Evolutionary conservation across 306 rosid species (phyloP), one percentile per base, ranked within the genome.

Genomic region (Fagus crenata): DNA sequence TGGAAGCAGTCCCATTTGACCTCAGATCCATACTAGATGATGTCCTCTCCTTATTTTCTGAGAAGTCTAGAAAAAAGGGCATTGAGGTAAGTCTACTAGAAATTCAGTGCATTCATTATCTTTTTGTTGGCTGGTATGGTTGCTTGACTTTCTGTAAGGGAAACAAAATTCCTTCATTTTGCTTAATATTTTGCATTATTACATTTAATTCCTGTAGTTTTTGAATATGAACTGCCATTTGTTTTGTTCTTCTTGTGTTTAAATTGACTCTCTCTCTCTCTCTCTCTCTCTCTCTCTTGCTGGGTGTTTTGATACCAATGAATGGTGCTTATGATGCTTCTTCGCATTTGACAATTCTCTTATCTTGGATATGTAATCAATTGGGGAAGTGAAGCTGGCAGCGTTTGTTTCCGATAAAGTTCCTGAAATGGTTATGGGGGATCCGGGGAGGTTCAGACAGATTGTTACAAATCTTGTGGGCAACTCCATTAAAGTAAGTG

Each of bases 401-500:
- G 98, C 93, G 35, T 96, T 92, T 86, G 99, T 96, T 78, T 96
- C 97, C 13, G 96, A 89, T 83, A 89, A 89, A 89, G 99, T 96
- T 81, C 99, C 99, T 28, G 90, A 91, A 65, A 74, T 87, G 80
- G 91, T 96, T 53, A 85, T 86, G 81, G 99, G 99, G 40, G 99
- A 96, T 89, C 97, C 98, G 0, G 97, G 99, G 81, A 86, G 99
- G 85, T 96, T 96, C 90, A 87, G 99, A 77, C 99, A 96, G 81
- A 92, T 96, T 41, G 82, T 96, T 54, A 96, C 98, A 76, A 96
- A 96, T 85, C 98, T 96, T 74, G 99, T 96, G 59, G 97, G 97
- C 53, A 96, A 96, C 90, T 96, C 99, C 51, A 93, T 96, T 74
- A 96, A 96, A 83, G 99, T 92, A 83, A 81, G 96, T 77, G 71